A percentile compares a stretch with the other conserved stretches of the same genome.
These are phyloP conservation scores for Venturia effusa DNA, from an alignment of 2,329 filamentous ascomycete genomes.

Conservation along the genomic window DNA sequence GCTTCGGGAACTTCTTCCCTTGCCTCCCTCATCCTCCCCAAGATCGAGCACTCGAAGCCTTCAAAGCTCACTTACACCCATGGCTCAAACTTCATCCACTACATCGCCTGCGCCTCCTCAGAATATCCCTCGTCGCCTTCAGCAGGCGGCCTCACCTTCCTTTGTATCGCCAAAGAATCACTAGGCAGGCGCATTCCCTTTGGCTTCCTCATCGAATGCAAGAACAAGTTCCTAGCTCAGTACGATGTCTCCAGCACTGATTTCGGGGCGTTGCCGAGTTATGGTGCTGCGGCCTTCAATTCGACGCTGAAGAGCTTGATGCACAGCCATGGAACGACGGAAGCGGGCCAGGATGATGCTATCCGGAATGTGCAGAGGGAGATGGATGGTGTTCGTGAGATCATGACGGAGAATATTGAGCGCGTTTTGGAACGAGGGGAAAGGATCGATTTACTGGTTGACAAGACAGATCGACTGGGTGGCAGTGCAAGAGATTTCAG, in stretches of 20 bases:
- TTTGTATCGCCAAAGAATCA: constrained; percentile 73
- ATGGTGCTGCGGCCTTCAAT: constrained; percentile 86
- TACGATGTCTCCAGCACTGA: constrained; percentile 58
- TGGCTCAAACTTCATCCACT: constrained; percentile 87
- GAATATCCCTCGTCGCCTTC: constrained; percentile 44
- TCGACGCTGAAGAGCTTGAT: constrained; percentile 64
- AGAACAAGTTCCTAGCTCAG: constrained; percentile 69
- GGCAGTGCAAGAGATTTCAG: constrained; percentile 84
- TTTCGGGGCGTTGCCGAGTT: constrained; percentile 70
- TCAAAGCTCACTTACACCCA: constrained; percentile 94
- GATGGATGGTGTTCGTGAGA: constrained; percentile 83
- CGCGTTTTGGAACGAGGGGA: constrained; percentile 76
- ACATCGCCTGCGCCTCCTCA: constrained; percentile 74
- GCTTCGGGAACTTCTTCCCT: constrained; percentile 75
- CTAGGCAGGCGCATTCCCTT: constrained; percentile 85
- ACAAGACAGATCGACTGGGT: constrained; percentile 90
- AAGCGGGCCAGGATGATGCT: constrained; percentile 66
- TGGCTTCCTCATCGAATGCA: constrained; percentile 82
- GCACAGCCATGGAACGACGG: constrained; percentile 72
- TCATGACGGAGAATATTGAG: constrained; percentile 96
- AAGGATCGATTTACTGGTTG: constrained; percentile 83
- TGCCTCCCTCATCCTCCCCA: constrained; percentile 87
- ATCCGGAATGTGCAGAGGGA: constrained; percentile 74
- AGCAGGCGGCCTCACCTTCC: constrained; percentile 77
- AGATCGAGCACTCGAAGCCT: constrained; percentile 69